Evolutionary conservation across 2,329 filamentous ascomycete species (phyloP).

Genomic region (Penicillium italicum): DNA sequence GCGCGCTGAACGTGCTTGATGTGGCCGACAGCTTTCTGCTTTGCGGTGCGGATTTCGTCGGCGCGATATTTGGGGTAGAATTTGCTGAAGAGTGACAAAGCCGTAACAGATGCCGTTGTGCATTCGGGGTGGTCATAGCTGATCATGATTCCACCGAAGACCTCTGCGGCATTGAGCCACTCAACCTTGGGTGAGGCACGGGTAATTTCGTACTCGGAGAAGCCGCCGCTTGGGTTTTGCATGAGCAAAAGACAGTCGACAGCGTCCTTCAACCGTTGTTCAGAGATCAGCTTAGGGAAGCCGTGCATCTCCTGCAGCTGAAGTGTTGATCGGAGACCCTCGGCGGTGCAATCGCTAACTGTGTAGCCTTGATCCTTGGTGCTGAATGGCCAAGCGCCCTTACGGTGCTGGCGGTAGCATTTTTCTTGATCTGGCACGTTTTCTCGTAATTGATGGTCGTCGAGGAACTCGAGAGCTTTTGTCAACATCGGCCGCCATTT

Average conservation of each 20-base stretch:
- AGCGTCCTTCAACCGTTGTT: constrained; percentile 77
- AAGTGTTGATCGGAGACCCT: constrained; percentile 82
- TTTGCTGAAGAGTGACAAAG: constrained; percentile 74
- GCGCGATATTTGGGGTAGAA: constrained; percentile 77
- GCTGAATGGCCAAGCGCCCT: constrained; percentile 95
- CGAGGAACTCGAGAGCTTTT: constrained; percentile 79
- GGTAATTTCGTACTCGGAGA: constrained; percentile 83
- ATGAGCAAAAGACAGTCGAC: constrained; percentile 88
- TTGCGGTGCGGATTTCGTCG: constrained; percentile 69
- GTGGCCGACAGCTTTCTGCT: constrained; percentile 70
- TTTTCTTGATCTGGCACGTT: constrained; percentile 71
- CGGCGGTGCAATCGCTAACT: constrained; percentile 90
- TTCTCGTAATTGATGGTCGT: constrained; percentile 85
- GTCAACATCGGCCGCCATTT: constrained; percentile 79
- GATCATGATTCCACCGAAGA: constrained; percentile 96
- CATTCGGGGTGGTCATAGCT: constrained; percentile 98
- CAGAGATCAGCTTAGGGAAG: constrained; percentile 70
- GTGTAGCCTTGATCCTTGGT: constrained; percentile 90
- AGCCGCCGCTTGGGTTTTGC: constrained; percentile 82
- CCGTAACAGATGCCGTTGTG: constrained; percentile 90
- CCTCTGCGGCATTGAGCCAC: constrained; percentile 87
- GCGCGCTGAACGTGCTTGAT: constrained; percentile 73
- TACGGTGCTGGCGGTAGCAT: constrained; percentile 85
- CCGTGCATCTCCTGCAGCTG: constrained; percentile 74
- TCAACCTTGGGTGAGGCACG: constrained; percentile 76